Percentiles rank a stretch among this genome's conserved stretches.
Evolutionary conservation across 441 rosid genomes (phyloP).

Genomic region (Adansonia rubrostipa): DNA sequence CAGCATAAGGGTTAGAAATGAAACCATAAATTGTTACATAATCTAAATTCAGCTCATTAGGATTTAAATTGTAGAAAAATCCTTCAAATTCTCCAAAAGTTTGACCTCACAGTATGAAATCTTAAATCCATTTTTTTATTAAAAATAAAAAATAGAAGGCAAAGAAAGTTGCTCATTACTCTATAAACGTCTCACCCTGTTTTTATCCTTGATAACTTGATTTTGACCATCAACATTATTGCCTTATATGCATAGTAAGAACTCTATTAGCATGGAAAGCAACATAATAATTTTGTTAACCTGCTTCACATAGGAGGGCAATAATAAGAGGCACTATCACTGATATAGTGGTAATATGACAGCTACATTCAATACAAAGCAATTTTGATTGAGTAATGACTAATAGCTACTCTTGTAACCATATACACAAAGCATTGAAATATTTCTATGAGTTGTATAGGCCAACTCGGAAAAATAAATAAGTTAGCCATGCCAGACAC

Average conservation of each 20-base stretch:
- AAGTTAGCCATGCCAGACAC: not conserved
- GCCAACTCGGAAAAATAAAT: not conserved
- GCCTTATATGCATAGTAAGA: not conserved
- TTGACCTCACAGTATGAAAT: not conserved
- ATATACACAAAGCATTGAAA: not conserved
- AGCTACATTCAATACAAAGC: not conserved
- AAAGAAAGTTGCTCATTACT: not conserved
- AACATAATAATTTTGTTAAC: not conserved
- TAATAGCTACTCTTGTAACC: not conserved
- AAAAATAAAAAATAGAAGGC: not conserved
- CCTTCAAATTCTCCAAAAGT: not conserved
- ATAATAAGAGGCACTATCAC: not conserved
- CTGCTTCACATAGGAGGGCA: not conserved
- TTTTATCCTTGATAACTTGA: not conserved
- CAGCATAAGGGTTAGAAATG: conserved; percentile 3
- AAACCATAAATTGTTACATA: not conserved
- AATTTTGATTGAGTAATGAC: not conserved
- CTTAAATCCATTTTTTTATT: not conserved
- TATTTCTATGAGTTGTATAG: not conserved
- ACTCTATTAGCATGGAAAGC: not conserved
- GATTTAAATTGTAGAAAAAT: not conserved
- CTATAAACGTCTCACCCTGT: not conserved
- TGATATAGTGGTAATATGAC: not conserved
- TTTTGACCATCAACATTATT: not conserved
- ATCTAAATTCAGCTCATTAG: not conserved